phyloP scores from a whole-genome alignment of 1,139 yeast genomes.

The Yamadazyma mexicana region DNA sequence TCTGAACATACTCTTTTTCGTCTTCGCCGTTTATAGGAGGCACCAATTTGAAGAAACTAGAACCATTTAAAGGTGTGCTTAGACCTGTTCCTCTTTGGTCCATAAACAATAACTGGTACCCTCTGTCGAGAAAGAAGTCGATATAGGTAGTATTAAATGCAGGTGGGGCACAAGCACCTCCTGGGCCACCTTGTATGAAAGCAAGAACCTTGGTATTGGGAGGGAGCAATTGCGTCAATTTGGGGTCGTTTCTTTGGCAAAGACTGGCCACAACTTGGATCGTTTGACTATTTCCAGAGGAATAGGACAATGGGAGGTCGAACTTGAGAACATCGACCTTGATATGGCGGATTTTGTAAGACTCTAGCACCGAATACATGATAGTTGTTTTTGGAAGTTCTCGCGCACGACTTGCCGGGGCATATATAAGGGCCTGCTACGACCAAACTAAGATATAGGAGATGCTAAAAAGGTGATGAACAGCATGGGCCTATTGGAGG shows the following conservation, averaged over 20 bases:
- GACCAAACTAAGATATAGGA: too few species aligned
- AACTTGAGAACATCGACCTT: slow-evolving; percentile 27
- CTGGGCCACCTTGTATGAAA: slow-evolving; percentile 63
- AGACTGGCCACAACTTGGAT: slow-evolving; percentile 36
- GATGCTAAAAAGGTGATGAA: too few species aligned
- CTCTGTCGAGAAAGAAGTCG: slow-evolving; percentile 39
- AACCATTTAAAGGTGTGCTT: slow-evolving; percentile 44
- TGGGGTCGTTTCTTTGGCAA: slow-evolving; percentile 30
- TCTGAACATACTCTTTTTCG: slow-evolving; percentile 16
- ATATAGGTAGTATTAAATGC: slow-evolving; percentile 33
- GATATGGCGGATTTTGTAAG: slow-evolving; percentile 27
- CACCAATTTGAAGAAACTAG: slow-evolving; percentile 22
- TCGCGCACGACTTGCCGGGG: background rate
- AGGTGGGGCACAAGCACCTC: slow-evolving; percentile 47
- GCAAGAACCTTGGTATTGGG: slow-evolving; percentile 33
- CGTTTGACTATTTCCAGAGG: slow-evolving; percentile 8
- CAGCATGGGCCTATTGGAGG: too few species aligned
- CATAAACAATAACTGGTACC: slow-evolving; percentile 47
- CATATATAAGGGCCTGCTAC: too few species aligned
- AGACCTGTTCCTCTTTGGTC: slow-evolving; percentile 65
- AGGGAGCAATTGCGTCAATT: slow-evolving; percentile 21
- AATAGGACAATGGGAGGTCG: slow-evolving; percentile 29
- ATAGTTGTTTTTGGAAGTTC: background rate
- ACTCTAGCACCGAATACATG: slow-evolving; percentile 21
- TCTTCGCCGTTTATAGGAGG: slow-evolving; percentile 18